Percentiles rank a stretch among this genome's conserved stretches.
Conservation (phyloP, 108 stramenopile species). For the Bacterosira constricta region DNA sequence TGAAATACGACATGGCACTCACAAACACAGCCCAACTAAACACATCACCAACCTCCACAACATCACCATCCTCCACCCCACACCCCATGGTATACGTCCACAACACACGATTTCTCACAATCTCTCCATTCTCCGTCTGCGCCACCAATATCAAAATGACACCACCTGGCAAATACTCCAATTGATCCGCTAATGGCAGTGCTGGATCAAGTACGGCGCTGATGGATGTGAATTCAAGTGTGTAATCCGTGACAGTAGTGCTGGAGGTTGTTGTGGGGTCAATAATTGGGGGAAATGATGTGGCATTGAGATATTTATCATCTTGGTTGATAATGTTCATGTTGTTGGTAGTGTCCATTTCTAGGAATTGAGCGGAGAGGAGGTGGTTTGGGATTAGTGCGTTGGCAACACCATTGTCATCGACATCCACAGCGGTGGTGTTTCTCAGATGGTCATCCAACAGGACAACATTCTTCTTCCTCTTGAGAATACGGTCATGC, state of each 20-base stretch:
- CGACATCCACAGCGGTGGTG: not conserved
- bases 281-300: conserved; percentile 4
- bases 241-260: conserved; percentile 2
- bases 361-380: conserved; percentile 47
- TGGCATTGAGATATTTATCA: conserved; percentile 38
- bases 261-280: not conserved
- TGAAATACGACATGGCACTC: not conserved
- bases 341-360: conserved; percentile 39
- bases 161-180: conserved; percentile 41
- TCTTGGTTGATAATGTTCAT: conserved; percentile 52
- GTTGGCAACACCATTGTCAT: not conserved
- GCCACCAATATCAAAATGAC: conserved; percentile 33
- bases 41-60: conserved; percentile 35
- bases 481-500: not conserved
- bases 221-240: conserved; percentile 32
- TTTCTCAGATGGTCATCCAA: not conserved
- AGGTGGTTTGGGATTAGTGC: conserved; percentile 9
- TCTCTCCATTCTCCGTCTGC: conserved; percentile 27
- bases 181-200: conserved; percentile 30
- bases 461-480: no score
- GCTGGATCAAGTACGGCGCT: conserved; percentile 35
- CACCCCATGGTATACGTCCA: conserved; percentile 52
- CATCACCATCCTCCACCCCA: conserved; percentile 14
- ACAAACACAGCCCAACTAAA: conserved; percentile 46
- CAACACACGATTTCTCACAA: conserved; percentile 43